Conservation (phyloP, 129 eudicot genomes). For the Erigeron canadensis region DNA sequence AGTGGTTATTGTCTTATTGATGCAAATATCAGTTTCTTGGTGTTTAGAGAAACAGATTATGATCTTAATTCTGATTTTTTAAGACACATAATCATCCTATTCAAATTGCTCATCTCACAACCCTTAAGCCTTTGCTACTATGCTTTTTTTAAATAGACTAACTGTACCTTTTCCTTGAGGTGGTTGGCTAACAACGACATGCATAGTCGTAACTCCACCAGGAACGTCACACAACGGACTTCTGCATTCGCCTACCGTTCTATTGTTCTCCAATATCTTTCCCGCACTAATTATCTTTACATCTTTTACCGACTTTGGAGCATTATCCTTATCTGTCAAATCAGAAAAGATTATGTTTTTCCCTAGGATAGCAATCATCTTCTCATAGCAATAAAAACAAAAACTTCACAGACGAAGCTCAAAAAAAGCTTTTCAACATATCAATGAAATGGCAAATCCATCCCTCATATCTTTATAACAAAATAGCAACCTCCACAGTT, state of each 20-base stretch:
- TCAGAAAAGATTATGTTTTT: constrained; percentile 5
- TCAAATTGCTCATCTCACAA: background rate
- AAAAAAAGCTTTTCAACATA: background rate
- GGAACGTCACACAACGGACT: constrained; percentile 74
- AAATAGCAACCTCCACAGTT: too few relatives aligned
- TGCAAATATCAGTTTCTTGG: background rate
- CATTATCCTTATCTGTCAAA: constrained; percentile 63
- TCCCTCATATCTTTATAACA: too few relatives aligned
- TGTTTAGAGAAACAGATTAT: background rate
- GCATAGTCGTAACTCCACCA: constrained; percentile 87
- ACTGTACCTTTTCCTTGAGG: constrained; percentile 58
- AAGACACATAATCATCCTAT: background rate
- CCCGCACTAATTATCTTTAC: constrained; percentile 80
- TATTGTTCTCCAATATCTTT: constrained; percentile 75
- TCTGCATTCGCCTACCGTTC: constrained; percentile 78
- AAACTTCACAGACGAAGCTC: background rate
- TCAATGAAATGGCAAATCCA: too few relatives aligned
- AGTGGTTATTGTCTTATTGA: background rate
- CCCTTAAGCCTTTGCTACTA: background rate
- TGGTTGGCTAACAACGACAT: constrained; percentile 75
- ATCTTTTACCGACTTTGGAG: constrained; percentile 75
- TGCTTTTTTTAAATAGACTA: background rate
- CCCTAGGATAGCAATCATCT: constrained; percentile 1
- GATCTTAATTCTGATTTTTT: constrained; percentile 2
- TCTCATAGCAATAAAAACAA: constrained; percentile 2